A percentile compares a stretch with the other conserved stretches of the same genome.
Conservation (phyloP, 305 asterid genomes). For the Fraxinus albicans region DNA sequence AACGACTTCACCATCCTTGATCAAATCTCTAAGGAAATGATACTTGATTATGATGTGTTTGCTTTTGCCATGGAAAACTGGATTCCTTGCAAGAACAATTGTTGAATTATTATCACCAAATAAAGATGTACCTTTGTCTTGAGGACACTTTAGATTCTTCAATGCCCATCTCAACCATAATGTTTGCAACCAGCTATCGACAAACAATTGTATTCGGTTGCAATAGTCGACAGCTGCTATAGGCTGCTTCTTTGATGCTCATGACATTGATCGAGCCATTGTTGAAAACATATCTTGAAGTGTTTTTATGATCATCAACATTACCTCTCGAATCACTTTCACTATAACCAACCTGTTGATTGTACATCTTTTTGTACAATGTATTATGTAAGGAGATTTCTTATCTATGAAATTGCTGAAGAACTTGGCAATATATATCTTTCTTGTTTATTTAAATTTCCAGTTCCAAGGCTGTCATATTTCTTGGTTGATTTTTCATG, state of each 20-base stretch:
- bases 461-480: neutral
- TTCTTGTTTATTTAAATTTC: neutral
- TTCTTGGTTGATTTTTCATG: neutral
- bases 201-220: neutral
- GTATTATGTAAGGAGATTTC: neutral
- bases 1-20: neutral
- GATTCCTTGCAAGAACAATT: neutral
- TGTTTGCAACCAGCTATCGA: neutral
- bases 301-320: neutral
- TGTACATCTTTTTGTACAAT: neutral
- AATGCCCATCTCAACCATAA: neutral
- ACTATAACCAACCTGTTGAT: neutral
- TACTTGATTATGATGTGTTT: neutral
- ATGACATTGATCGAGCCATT: neutral
- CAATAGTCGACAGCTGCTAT: neutral
- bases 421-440: neutral
- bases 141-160: neutral
- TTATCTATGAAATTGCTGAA: neutral
- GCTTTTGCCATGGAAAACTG: neutral
- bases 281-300: neutral
- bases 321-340: neutral
- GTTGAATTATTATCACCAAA: neutral
- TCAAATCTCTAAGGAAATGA: neutral
- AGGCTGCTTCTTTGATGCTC: neutral
- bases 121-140: neutral